Base-by-base conservation (phyloP, 495 filamentous ascomycete species). In the Annulohypoxylon bovei region DNA sequence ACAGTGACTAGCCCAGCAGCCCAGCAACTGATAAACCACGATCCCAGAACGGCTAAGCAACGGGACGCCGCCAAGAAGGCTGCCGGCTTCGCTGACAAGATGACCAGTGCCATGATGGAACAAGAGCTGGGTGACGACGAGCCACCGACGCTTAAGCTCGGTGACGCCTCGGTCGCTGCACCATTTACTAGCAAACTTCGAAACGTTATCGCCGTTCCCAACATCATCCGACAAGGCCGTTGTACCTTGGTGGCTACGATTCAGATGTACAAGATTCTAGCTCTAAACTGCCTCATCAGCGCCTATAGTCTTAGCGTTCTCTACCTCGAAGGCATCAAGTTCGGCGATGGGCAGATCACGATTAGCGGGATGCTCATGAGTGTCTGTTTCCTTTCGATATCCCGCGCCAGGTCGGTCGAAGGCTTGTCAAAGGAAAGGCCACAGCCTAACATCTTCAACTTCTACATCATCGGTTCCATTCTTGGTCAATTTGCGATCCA, bases 311-410 rank as follows among this genome's bases (percentile, higher is more conserved):
- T 98, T 73, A 94, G 91, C 79, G 95, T 99, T 35, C 85, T 99
- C 46, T 99, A 99, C 76, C 84, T 99, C 6, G 95, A 98, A 71
- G 95, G 95, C 60, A 99, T 99, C 85, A 99, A 99, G 81, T 99
- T 99, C 73, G 94, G 95, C 49, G 95, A 99, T 80, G 94, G 95
- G 30, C 95, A 99, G 79, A 94, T 97, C 46, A 99, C 95, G 25
- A 98, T 99, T 78, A 97, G 93, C 70, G 95, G 95, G 71, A 98
- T 99, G 93, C 88, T 99, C 80, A 97, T 99, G 96, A 98, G 94
- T 77, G 95, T 99, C 55, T 99, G 95, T 85, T 99, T 98, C 85
- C 82, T 99, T 75, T 97, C 93, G 25, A 95, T 99, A 72, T 98
- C 95, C 20, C 89, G 95, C 46, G 95, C 95, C 39, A 95, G 91